Percentiles rank a stretch among this genome's conserved stretches.
These are phyloP conservation scores for Neoboletus brunneissimus DNA, from an alignment of 768 basidiomycete species.

Conservation along the genomic window DNA sequence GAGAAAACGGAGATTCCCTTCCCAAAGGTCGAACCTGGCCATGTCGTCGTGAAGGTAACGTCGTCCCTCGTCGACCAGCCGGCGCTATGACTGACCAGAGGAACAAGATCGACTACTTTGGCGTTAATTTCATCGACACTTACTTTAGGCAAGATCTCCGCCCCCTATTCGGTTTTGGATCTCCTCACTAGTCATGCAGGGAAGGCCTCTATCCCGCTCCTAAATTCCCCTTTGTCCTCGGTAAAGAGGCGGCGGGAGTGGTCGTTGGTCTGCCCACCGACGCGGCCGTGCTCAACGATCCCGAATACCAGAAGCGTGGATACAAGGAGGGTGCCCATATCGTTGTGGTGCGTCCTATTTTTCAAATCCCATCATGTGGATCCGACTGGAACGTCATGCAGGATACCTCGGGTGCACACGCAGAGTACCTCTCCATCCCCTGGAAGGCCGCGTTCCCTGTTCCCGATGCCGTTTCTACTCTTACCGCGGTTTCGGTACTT, in stretches of 20 bases:
- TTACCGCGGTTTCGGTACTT: constrained; percentile 61
- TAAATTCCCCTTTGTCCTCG: constrained; percentile 63
- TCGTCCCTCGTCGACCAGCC: background rate
- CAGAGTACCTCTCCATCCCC: constrained; percentile 68
- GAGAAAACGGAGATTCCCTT: constrained; percentile 67
- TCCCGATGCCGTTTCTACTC: constrained; percentile 57
- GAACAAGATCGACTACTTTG: constrained; percentile 63
- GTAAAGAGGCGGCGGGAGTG: constrained; percentile 76
- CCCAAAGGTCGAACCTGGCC: constrained; percentile 55
- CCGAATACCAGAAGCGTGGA: constrained; percentile 59
- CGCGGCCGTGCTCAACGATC: constrained; percentile 51
- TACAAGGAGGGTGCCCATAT: constrained; percentile 72
- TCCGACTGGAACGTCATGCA: constrained; percentile 20
- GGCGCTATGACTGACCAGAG: background rate
- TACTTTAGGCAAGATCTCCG: constrained; percentile 62
- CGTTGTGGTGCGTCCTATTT: constrained; percentile 51
- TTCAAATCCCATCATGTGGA: background rate
- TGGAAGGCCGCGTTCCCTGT: constrained; percentile 64
- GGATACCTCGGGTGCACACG: constrained; percentile 53
- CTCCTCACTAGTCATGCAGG: constrained; percentile 32
- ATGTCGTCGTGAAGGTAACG: constrained; percentile 48
- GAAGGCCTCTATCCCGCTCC: constrained; percentile 61
- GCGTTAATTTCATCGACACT: constrained; percentile 86
- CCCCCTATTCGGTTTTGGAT: background rate
- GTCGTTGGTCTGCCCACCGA: constrained; percentile 76